Base-by-base conservation (phyloP, 2,329 filamentous ascomycete genomes). In the Pestalotiopsis sp. region DNA sequence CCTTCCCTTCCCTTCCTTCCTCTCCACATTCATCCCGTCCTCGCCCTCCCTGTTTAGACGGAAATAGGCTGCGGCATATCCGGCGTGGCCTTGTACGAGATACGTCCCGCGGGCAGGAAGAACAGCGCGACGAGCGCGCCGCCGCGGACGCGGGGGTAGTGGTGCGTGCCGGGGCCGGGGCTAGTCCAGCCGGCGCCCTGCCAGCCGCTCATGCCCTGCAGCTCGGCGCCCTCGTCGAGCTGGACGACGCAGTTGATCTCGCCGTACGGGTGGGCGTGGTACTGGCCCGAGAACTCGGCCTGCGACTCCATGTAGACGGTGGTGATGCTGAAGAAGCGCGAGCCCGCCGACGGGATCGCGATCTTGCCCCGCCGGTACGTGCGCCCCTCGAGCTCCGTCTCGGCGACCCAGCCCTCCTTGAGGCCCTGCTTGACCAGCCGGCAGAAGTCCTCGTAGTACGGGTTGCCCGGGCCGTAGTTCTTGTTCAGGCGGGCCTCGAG, bases 131-230 rank as follows among this genome's bases (percentile, higher is more conserved):
- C 81, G 10, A 87, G 72, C 1, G 81, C 81, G 1, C 85, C 86
- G 3, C 80, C 80, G 13, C 85, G 76, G 14, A 84, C 84, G 64
- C 86, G 77, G 2, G 86, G 86, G 73, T 86, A 88, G 75, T 88
- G 86, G 75, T 88, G 86, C 35, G 86, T 87, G 0, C 86, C 86
- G 0, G 85, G 81, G 0, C 83, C 85, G 0, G 84, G 84, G 58
- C 79, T 81, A 24, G 86, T 88, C 85, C 86, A 89, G 0, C 86
- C 86, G 0, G 82, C 82, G 0, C 84, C 84, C 72, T 84, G 83
- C 86, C 86, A 88, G 1, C 85, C 85, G 65, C 82, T 80, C 85
- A 88, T 84, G 5, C 86, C 86, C 75, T 81, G 85, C 63, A 88
- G 72, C 76, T 88, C 81, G 1, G 85, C 84, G 3, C 71, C 76